A percentile compares a stretch with the other conserved stretches of the same genome.
These are phyloP conservation scores for Arabis alpina DNA, from an alignment of 345 rosid genomes.

Conservation along the genomic window DNA sequence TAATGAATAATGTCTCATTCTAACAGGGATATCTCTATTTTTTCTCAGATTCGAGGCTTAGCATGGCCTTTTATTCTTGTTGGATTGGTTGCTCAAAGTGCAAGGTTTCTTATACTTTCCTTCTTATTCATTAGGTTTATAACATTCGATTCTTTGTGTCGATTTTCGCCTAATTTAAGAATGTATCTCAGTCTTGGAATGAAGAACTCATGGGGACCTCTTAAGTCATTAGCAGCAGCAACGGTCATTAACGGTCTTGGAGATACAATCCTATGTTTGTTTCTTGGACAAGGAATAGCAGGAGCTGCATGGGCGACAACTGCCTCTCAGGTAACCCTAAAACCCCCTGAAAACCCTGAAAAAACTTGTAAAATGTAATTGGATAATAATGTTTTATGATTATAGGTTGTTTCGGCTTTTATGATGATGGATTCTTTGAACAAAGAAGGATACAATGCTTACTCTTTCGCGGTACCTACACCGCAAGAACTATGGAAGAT, in stretches of 20 bases:
- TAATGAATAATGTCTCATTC: slow-evolving; percentile 11
- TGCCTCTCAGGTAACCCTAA: slow-evolving; percentile 68
- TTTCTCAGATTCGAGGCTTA: slow-evolving; percentile 76
- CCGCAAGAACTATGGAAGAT: slow-evolving; percentile 57
- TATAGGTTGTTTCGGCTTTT: slow-evolving; percentile 80
- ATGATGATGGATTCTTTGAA: slow-evolving; percentile 88
- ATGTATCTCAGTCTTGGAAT: slow-evolving; percentile 77
- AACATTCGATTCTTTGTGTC: background rate
- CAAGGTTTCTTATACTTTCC: slow-evolving; percentile 58
- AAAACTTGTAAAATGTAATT: slow-evolving; percentile 3
- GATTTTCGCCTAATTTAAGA: slow-evolving; percentile 39
- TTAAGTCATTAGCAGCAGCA: slow-evolving; percentile 86
- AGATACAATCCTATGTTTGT: slow-evolving; percentile 73
- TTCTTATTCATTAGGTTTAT: background rate
- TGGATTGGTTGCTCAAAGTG: slow-evolving; percentile 98
- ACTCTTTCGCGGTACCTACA: slow-evolving; percentile 65
- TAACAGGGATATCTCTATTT: slow-evolving; percentile 30
- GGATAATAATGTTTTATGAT: slow-evolving; percentile 15
- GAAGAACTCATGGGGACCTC: slow-evolving; percentile 95
- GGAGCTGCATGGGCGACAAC: slow-evolving; percentile 97
- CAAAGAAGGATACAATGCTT: slow-evolving; percentile 75
- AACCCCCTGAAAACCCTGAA: background rate
- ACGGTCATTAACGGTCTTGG: slow-evolving; percentile 80
- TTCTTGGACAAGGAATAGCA: slow-evolving; percentile 81
- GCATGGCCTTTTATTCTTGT: slow-evolving; percentile 97